Conservation (phyloP, 805 yeast species). For the Metschnikowia amazonensis region DNA sequence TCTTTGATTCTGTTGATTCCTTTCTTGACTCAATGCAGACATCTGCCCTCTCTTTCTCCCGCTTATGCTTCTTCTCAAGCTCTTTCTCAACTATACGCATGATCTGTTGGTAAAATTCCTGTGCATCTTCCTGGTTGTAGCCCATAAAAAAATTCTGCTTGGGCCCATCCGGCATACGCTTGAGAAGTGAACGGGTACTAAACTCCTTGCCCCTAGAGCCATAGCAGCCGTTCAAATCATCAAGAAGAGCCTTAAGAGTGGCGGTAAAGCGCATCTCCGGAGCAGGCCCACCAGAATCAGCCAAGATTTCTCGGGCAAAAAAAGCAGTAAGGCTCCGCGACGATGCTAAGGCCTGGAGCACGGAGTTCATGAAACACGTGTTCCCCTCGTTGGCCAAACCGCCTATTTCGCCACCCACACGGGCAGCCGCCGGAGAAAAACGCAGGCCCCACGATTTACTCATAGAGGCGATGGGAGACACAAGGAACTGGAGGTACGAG, state of each 20-base stretch:
- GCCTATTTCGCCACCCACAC: slow-evolving; percentile 70
- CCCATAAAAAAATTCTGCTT: slow-evolving; percentile 74
- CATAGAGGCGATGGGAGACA: background rate
- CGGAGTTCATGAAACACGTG: slow-evolving; percentile 93
- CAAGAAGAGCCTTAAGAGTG: slow-evolving; percentile 49
- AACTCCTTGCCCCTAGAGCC: slow-evolving; percentile 54
- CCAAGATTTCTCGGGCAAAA: slow-evolving; percentile 40
- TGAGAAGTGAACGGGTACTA: slow-evolving; percentile 56
- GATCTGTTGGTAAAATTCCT: slow-evolving; percentile 85
- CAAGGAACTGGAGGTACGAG: background rate
- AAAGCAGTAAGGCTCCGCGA: slow-evolving; percentile 58
- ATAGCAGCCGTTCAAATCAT: slow-evolving; percentile 54
- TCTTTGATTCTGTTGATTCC: no score
- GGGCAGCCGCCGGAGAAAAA: background rate
- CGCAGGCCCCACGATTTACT: slow-evolving; percentile 1
- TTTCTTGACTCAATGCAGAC: no score
- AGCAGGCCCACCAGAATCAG: slow-evolving; percentile 20
- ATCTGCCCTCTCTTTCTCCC: no score
- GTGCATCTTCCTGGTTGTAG: slow-evolving; percentile 94
- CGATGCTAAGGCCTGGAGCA: slow-evolving; percentile 77
- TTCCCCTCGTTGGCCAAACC: slow-evolving; percentile 89
- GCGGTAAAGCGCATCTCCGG: slow-evolving; percentile 47
- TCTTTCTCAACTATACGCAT: slow-evolving; percentile 65
- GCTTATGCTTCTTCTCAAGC: slow-evolving; percentile 25
- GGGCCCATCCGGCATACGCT: slow-evolving; percentile 73